phyloP scores from a whole-genome alignment of 148 eudicot genomes.

The Selenicereus undatus region DNA sequence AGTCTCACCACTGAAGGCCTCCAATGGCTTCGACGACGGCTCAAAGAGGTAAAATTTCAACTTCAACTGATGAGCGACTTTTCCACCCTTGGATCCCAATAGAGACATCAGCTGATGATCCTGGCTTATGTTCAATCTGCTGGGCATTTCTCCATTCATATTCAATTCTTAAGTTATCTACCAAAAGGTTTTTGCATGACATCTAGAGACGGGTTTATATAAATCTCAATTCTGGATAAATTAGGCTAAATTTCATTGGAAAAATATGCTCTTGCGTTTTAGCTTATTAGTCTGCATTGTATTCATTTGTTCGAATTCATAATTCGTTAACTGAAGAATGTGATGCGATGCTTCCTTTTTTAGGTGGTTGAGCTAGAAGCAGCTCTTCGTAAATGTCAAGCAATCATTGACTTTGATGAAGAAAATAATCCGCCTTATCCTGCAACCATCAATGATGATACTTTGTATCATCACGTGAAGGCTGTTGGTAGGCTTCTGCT shows the following conservation, averaged over 20 bases:
- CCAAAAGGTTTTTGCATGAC: background rate
- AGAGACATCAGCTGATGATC: background rate
- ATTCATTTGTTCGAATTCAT: background rate
- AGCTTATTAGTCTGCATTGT: background rate
- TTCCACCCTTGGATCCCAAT: too few species aligned
- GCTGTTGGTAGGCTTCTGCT: slow-evolving; percentile 43
- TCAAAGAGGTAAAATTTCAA: slow-evolving; percentile 54
- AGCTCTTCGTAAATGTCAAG: slow-evolving; percentile 46
- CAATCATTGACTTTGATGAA: slow-evolving; percentile 35
- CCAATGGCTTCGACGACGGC: slow-evolving; percentile 45
- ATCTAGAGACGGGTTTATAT: background rate
- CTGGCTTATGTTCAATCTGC: background rate
- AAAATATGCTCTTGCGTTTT: too few species aligned
- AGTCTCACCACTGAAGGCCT: slow-evolving; percentile 81
- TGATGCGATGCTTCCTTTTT: background rate
- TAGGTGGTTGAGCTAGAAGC: slow-evolving; percentile 72
- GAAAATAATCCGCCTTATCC: slow-evolving; percentile 55
- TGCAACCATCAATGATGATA: slow-evolving; percentile 52
- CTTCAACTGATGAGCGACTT: background rate
- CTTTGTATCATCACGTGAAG: slow-evolving; percentile 48
- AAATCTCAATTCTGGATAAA: background rate
- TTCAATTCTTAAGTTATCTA: background rate
- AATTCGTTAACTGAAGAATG: background rate
- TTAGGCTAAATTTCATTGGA: too few species aligned
- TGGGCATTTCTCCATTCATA: background rate